Evolutionary conservation across 2,329 filamentous ascomycete genomes (phyloP).

Genomic region (Botrytis cinerea): DNA sequence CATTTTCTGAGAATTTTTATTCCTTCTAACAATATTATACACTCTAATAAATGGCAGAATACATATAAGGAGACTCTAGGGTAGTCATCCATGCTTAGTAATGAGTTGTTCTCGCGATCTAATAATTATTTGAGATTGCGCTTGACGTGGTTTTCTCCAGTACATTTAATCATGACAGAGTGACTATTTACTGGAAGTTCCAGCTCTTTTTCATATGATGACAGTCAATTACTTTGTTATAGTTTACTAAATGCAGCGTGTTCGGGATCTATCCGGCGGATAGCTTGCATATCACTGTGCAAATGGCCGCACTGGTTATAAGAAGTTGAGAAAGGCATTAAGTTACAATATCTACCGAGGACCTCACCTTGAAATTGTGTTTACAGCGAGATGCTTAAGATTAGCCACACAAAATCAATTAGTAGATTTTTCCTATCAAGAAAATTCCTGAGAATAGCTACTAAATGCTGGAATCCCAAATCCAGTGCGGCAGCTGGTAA

Average conservation of each 20-base stretch:
- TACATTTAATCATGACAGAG: background rate
- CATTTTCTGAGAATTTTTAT: background rate
- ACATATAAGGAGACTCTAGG: background rate
- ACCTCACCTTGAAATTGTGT: background rate
- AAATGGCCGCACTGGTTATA: background rate
- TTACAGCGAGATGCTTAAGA: background rate
- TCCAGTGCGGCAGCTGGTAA: background rate
- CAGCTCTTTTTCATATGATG: fast-evolving
- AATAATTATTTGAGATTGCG: background rate
- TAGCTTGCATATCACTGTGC: background rate
- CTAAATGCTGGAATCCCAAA: background rate
- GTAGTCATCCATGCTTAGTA: background rate
- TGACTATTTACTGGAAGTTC: background rate
- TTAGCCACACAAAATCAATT: background rate
- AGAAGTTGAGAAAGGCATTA: background rate
- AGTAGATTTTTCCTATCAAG: background rate
- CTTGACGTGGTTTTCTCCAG: background rate
- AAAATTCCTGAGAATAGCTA: background rate
- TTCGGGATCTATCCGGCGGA: fast-evolving
- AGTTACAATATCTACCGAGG: background rate
- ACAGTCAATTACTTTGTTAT: background rate
- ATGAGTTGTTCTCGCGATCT: background rate
- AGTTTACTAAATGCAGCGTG: background rate
- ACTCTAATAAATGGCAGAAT: background rate
- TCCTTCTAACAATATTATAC: too few relatives aligned